phyloP scores from a whole-genome alignment of 140 eudicot species.

The Erigeron philadelphicus region DNA sequence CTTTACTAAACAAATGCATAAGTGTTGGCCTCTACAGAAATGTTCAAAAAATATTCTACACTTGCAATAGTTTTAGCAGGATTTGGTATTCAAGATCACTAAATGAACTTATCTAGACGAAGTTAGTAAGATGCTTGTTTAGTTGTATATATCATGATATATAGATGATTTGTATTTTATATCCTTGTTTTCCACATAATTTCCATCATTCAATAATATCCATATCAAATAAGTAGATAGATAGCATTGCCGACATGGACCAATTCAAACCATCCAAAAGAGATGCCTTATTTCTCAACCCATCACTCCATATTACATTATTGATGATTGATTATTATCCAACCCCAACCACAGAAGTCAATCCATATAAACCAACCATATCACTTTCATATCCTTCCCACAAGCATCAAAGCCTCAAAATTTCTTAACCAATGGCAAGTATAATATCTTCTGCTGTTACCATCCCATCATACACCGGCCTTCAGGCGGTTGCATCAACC shows the following conservation, averaged over 20 bases:
- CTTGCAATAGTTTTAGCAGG: too few relatives aligned
- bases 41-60: too few relatives aligned
- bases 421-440: conserved; percentile 26
- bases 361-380: conserved; percentile 20
- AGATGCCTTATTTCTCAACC: conserved; percentile 23
- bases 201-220: conserved; percentile 11
- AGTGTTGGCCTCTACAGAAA: too few relatives aligned
- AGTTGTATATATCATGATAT: too few relatives aligned
- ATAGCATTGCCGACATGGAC: conserved; percentile 27
- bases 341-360: conserved; percentile 37
- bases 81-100: too few relatives aligned
- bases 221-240: conserved; percentile 27
- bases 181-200: not conserved
- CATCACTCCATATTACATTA: conserved; percentile 26
- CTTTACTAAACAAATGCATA: too few relatives aligned
- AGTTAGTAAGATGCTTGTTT: too few relatives aligned
- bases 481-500: conserved; percentile 33
- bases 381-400: conserved; percentile 19
- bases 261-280: conserved; percentile 22
- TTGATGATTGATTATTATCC: not conserved
- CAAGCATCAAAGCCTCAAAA: conserved; percentile 5
- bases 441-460: conserved; percentile 32
- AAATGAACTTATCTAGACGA: too few relatives aligned
- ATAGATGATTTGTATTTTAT: too few relatives aligned
- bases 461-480: conserved; percentile 84